Conservation (phyloP, 2,329 filamentous ascomycete genomes). For the Sporothrix inflata region DNA sequence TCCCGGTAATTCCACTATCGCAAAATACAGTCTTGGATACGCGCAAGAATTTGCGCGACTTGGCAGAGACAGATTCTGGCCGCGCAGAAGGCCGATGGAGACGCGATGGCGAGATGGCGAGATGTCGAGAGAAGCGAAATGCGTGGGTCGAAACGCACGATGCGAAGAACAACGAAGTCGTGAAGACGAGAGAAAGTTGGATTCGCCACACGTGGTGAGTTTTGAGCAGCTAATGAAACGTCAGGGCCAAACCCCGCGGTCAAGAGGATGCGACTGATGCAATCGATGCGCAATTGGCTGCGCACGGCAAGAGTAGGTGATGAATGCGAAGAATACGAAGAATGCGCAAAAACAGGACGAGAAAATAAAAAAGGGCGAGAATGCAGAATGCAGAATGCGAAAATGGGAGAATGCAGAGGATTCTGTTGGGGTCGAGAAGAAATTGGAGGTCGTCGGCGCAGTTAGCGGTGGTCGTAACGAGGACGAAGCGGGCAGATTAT, state of each 20-base stretch:
- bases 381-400: not conserved
- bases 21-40: no score
- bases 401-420: not conserved
- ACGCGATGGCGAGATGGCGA: not conserved
- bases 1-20: not conserved
- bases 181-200: not conserved
- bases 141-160: not conserved
- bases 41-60: not conserved
- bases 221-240: not conserved
- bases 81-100: not conserved
- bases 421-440: conserved; percentile 10
- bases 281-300: conserved; percentile 17
- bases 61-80: not conserved
- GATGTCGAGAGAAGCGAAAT: not conserved
- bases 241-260: conserved; percentile 11
- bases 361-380: not conserved
- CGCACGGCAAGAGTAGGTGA: not conserved
- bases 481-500: not conserved
- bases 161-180: not conserved
- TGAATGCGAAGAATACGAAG: not conserved
- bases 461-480: conserved; percentile 9
- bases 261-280: not conserved
- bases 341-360: not conserved
- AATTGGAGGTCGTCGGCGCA: not conserved
- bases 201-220: not conserved